Conservation (phyloP, 257 asterid species). For the Solanum chilense region DNA sequence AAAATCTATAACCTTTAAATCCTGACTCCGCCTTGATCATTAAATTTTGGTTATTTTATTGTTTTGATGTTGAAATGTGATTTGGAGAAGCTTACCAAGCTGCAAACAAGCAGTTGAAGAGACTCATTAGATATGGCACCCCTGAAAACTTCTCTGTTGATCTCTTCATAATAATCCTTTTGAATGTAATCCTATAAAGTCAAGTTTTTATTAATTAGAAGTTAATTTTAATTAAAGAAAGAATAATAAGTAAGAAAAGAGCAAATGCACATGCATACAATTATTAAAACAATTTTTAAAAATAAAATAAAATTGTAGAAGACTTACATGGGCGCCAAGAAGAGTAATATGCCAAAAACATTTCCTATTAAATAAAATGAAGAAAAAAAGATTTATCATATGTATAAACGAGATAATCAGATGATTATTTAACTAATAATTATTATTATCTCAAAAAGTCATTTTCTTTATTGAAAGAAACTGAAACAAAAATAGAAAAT, state of each 20-base stretch:
- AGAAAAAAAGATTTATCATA: neutral
- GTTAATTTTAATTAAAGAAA: neutral
- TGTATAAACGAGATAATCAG: neutral
- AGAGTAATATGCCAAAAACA: constrained; percentile 60
- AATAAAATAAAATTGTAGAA: neutral
- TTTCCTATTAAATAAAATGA: constrained; percentile 28
- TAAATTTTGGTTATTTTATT: too few relatives aligned
- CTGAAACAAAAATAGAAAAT: rapidly evolving
- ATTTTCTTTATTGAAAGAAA: neutral
- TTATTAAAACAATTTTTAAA: too few relatives aligned
- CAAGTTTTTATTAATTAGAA: neutral
- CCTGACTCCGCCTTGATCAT: rapidly evolving
- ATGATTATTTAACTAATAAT: neutral
- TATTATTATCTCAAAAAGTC: too few relatives aligned
- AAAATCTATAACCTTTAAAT: neutral
- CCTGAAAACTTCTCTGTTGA: constrained; percentile 65
- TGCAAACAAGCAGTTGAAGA: constrained; percentile 54
- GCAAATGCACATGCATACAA: neutral
- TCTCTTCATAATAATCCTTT: constrained; percentile 38
- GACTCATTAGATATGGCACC: constrained; percentile 47
- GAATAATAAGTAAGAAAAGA: neutral
- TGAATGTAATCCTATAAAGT: constrained; percentile 36
- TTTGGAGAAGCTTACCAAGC: constrained; percentile 26
- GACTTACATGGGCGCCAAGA: constrained; percentile 70
- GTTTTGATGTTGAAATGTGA: neutral